These are phyloP conservation scores for Penicillium alfredii DNA, from an alignment of 495 filamentous ascomycete species.

Conservation along the genomic window DNA sequence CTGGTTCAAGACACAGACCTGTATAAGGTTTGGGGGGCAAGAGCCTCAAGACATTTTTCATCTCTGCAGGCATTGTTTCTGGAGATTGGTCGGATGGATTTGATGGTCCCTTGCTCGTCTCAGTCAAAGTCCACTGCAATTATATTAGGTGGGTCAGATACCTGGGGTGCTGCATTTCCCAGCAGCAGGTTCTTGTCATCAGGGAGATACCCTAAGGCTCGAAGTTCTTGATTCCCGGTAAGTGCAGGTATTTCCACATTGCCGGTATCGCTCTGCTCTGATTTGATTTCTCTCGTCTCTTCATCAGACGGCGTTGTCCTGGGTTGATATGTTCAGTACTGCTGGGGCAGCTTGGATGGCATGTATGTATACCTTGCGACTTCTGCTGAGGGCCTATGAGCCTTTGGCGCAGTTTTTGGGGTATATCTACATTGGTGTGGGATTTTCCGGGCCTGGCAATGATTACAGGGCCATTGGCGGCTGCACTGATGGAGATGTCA, in stretches of 20 bases:
- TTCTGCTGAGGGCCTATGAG: slow-evolving; percentile 1
- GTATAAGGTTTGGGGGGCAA: slow-evolving; percentile 29
- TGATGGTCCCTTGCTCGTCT: no score
- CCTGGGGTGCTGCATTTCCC: slow-evolving; percentile 7
- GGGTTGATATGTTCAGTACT: no score
- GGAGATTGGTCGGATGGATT: neutral
- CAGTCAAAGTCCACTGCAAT: no score
- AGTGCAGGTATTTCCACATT: slow-evolving; percentile 1
- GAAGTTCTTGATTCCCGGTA: slow-evolving; percentile 16
- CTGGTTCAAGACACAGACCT: slow-evolving; percentile 10
- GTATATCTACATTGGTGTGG: slow-evolving; percentile 27
- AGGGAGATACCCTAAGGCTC: slow-evolving; percentile 23
- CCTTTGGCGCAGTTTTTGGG: slow-evolving; percentile 7
- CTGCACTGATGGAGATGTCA: slow-evolving; percentile 24
- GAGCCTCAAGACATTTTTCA: slow-evolving; percentile 18
- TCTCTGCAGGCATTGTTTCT: slow-evolving; percentile 11
- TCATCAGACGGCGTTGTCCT: slow-evolving; percentile 2
- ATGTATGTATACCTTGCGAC: slow-evolving; percentile 13
- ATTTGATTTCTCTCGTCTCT: neutral
- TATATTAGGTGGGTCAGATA: no score
- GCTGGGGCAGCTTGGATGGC: no score
- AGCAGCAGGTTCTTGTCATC: slow-evolving; percentile 8
- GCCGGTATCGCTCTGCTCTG: neutral
- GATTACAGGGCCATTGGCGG: slow-evolving; percentile 32
- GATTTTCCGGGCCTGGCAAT: slow-evolving; percentile 27